Percentiles rank a stretch among this genome's conserved stretches.
These are phyloP conservation scores for Fagus crenata DNA, from an alignment of 306 rosid genomes.

Conservation along the genomic window DNA sequence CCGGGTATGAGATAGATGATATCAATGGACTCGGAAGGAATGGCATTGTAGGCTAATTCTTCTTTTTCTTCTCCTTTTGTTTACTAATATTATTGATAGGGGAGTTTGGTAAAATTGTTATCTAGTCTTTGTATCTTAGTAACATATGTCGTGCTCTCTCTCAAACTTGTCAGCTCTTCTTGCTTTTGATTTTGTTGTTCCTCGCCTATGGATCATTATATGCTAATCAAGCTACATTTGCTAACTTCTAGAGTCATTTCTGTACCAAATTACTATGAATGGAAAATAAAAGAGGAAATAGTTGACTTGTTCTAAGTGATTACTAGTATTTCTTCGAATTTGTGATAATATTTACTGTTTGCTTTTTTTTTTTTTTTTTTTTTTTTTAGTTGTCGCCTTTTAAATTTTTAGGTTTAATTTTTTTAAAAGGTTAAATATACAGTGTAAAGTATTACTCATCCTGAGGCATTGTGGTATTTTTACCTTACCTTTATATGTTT, in stretches of 20 bases:
- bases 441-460: slow-evolving; percentile 37
- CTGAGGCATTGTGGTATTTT: not conserved
- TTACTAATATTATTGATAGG: slow-evolving; percentile 14
- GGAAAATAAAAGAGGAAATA: slow-evolving; percentile 25
- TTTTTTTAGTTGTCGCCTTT: slow-evolving; percentile 26
- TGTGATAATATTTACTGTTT: slow-evolving; percentile 4
- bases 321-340: not conserved
- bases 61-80: slow-evolving; percentile 27
- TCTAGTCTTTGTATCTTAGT: slow-evolving; percentile 37
- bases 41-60: slow-evolving; percentile 32
- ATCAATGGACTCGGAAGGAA: slow-evolving; percentile 31
- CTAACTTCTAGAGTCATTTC: slow-evolving; percentile 30
- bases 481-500: slow-evolving; percentile 20
- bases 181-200: slow-evolving; percentile 24
- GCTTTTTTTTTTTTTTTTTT: not conserved
- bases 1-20: slow-evolving; percentile 34
- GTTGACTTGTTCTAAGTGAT: slow-evolving; percentile 8
- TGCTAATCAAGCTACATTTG: slow-evolving; percentile 24
- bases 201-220: slow-evolving; percentile 26
- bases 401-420: slow-evolving; percentile 10
- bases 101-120: slow-evolving; percentile 13
- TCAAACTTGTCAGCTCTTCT: not conserved
- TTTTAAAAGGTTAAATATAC: slow-evolving; percentile 45
- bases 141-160: slow-evolving; percentile 28
- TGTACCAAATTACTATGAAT: slow-evolving; percentile 32